These are phyloP conservation scores for Fusarium subtropicale DNA, from an alignment of 2,329 filamentous ascomycete genomes.

Conservation along the genomic window DNA sequence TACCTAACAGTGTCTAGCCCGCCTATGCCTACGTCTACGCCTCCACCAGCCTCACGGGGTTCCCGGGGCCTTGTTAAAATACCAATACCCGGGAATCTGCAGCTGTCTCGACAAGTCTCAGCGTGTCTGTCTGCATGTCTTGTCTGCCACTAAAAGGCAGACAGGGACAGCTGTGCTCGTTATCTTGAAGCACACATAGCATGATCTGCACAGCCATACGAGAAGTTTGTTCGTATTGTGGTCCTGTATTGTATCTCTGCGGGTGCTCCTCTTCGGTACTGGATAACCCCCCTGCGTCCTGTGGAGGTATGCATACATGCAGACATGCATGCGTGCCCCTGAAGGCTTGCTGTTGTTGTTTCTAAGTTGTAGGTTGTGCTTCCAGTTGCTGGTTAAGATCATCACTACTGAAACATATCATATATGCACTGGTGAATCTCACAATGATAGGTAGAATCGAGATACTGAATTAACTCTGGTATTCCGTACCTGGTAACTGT, in stretches of 20 bases:
- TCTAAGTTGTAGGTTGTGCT: conserved; percentile 9
- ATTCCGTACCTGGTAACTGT: neutral
- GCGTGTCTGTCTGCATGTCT: neutral
- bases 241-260: conserved; percentile 14
- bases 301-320: conserved; percentile 27
- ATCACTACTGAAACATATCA: conserved; percentile 13
- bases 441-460: neutral
- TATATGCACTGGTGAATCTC: neutral
- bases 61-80: conserved; percentile 30
- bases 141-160: conserved; percentile 8
- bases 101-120: conserved; percentile 18
- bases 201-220: conserved; percentile 38
- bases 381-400: neutral
- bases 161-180: conserved; percentile 1
- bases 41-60: conserved; percentile 41
- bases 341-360: conserved; percentile 12
- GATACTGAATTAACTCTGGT: neutral
- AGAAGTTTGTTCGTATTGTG: conserved; percentile 41
- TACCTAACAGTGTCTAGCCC: neutral
- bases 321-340: conserved; percentile 28
- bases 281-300: conserved; percentile 33
- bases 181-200: conserved; percentile 23
- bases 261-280: conserved; percentile 38
- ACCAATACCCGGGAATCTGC: conserved; percentile 20
- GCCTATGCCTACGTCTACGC: conserved; percentile 21